Evolutionary conservation across 805 yeast species (phyloP), one percentile per base, ranked within the genome.

Genomic region (Cyberlindnera bimundalis): DNA sequence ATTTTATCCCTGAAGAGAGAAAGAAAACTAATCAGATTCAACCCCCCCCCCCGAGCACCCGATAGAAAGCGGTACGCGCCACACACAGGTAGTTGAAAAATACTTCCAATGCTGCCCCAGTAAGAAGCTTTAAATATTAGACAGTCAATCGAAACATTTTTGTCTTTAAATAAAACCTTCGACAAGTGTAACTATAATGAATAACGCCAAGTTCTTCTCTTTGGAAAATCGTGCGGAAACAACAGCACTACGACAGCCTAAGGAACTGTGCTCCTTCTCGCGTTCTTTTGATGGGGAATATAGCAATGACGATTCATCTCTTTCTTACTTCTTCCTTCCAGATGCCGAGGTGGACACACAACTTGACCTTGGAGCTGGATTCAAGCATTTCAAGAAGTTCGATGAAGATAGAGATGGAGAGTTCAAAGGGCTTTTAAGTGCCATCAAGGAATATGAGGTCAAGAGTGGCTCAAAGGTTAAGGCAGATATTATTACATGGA

Each of bases 161-260:
- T n/a, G n/a, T n/a, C n/a, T n/a, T n/a, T n/a, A n/a, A n/a, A n/a
- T n/a, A n/a, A n/a, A n/a, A n/a, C n/a, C n/a, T n/a, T n/a, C n/a
- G n/a, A n/a, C n/a, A n/a, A 21, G 10, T 6, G 10, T 6, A 26
- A 26, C n/a, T 7, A 16, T n/a, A 11, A 47, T 47, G 51, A 40
- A 32, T 34, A 35, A 27, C 18, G 44, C 47, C 19, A 48, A 46
- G 39, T 38, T 42, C 28, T 33, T 50, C 21, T 42, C 52, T n/a
- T 23, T 50, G 30, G 40, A 44, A 28, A 38, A 42, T 16, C 65
- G 84, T 42, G 74, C 87, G 1, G 68, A 74, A 23, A 73, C 81
- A 9, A 79, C 91, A 0, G 77, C 87, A 2, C 68, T 90, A 39
- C 81, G 82, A 53, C 95, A 88, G 60, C 98, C 99, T 3, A 83